Base-by-base conservation (phyloP, 2,329 filamentous ascomycete species). In the Sordariomycetes sp. region DNA sequence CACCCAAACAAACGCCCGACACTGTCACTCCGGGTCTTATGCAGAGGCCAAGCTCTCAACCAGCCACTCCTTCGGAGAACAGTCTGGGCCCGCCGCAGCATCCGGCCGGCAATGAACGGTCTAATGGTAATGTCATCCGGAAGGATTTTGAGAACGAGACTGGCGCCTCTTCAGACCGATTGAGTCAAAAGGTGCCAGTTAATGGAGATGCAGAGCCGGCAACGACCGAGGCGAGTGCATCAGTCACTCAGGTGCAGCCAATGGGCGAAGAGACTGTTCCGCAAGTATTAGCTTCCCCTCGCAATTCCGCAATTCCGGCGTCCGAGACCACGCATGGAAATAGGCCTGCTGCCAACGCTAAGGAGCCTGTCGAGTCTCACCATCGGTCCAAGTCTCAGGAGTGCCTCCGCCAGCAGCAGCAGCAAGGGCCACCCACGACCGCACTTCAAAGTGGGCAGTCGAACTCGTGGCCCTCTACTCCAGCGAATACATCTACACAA, bases 1-100 rank as follows among this genome's bases (percentile, higher is more conserved):
- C 70, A 6, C 70, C 70, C 6, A 72, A 67, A 54, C 65, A 69
- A 4, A 32, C 61, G 13, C 62, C 60, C 17, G 57, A 56, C 36
- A 58, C 57, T 5, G 28, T 59, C 3, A 24, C 39, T 5, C 58
- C 57, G 10, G 53, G 56, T 13, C 24, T 53, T 13, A 17, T 53
- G 22, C 55, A 56, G 34, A 15, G 45, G 2, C 13, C 17, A 7
- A 17, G 20, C 13, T 51, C 54, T 15, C 54, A 50, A 20, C 54
- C 42, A 34, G n/a, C 51, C 8, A 24, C 45, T 36, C 20, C 20
- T 13, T 20, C 36, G 35, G 12, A 22, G n/a, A 13, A 24, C 8
- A 42, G 24, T 10, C 10, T n/a, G 36, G 24, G 10, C 13, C 22
- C n/a, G 13, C 32, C n/a, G n/a, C 32, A 20, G 28, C 22, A 54